A percentile compares a stretch with the other conserved stretches of the same genome.
Evolutionary conservation across 2,329 filamentous ascomycete species (phyloP).

Genomic region (Phialemoniopsis sp.): DNA sequence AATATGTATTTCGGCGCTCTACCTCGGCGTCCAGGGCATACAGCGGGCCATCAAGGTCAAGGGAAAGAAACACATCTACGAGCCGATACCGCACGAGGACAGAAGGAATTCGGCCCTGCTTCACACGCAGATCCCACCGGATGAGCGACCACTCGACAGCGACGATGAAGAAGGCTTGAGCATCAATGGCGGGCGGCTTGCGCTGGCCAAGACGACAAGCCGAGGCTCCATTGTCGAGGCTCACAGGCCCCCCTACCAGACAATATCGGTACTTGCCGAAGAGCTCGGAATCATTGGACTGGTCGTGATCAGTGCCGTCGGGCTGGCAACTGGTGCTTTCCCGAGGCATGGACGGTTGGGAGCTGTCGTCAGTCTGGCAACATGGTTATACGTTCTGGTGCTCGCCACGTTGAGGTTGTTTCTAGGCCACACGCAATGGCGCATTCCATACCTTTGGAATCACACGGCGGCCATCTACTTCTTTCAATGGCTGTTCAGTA

Average conservation of each 20-base stretch:
- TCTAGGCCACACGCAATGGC: conserved; percentile 61
- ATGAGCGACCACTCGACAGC: conserved; percentile 29
- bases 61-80: conserved; percentile 51
- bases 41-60: conserved; percentile 48
- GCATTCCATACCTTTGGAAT: conserved; percentile 77
- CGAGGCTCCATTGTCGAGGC: conserved; percentile 64
- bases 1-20: conserved; percentile 65
- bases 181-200: conserved; percentile 53
- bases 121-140: conserved; percentile 49
- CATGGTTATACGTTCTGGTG: conserved; percentile 77
- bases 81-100: conserved; percentile 40
- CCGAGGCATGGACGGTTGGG: conserved; percentile 43
- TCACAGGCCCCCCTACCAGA: conserved; percentile 71
- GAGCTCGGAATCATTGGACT: conserved; percentile 69
- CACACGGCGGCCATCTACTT: conserved; percentile 85
- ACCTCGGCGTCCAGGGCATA: conserved; percentile 57
- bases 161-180: conserved; percentile 58
- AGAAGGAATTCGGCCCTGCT: conserved; percentile 27
- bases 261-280: conserved; percentile 68
- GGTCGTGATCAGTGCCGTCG: conserved; percentile 63
- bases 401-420: conserved; percentile 70
- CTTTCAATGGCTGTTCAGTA: conserved; percentile 72
- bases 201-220: conserved; percentile 57
- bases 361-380: conserved; percentile 62
- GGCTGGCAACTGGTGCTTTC: conserved; percentile 58